These are phyloP conservation scores for Aurantiochytrium sp. DNA, from an alignment of 108 stramenopile species.

Conservation along the genomic window DNA sequence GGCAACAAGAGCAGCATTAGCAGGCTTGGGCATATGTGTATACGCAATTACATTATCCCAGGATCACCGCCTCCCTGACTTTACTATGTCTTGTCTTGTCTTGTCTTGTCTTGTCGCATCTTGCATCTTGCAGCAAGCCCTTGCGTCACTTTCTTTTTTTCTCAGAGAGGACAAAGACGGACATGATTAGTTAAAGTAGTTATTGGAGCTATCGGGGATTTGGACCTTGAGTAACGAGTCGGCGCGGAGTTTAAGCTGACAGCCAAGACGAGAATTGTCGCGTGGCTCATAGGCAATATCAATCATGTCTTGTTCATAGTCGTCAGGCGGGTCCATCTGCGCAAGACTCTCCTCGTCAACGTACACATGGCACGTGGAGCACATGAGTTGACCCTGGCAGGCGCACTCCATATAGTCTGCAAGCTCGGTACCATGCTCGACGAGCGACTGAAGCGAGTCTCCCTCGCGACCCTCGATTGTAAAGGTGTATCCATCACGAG, in stretches of 20 bases:
- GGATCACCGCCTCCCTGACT: too few species aligned
- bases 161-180: too few species aligned
- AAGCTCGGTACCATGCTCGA: background rate
- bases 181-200: background rate
- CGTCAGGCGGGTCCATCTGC: background rate
- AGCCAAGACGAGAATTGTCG: background rate
- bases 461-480: background rate
- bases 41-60: too few species aligned
- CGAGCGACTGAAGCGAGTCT: background rate
- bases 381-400: background rate
- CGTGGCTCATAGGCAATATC: background rate
- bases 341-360: background rate
- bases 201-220: background rate
- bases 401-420: background rate
- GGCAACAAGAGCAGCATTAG: too few species aligned
- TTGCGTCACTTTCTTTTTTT: too few species aligned
- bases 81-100: too few species aligned
- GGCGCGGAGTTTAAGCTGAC: background rate
- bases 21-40: too few species aligned
- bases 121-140: too few species aligned
- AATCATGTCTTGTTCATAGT: background rate
- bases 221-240: background rate
- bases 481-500: background rate
- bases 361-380: constrained; percentile 12
- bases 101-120: too few species aligned